A percentile compares a stretch with the other conserved stretches of the same genome.
Conservation (phyloP, 495 filamentous ascomycete species). For the Penicillium arizonense region DNA sequence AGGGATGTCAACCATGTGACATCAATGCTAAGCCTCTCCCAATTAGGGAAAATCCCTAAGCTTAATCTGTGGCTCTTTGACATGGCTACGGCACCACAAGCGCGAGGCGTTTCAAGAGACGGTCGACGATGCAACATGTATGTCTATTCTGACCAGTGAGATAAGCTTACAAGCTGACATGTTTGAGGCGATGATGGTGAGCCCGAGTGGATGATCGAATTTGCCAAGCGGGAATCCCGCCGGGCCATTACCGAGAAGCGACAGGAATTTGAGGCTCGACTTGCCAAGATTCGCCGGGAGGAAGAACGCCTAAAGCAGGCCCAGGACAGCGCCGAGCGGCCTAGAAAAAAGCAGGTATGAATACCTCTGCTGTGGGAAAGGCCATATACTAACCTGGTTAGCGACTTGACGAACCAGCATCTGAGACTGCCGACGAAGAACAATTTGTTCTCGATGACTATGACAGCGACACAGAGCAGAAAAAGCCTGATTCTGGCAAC, state of each 20-base stretch:
- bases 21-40: slow-evolving; percentile 8
- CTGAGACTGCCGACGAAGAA: slow-evolving; percentile 55
- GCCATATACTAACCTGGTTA: slow-evolving; percentile 10
- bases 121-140: slow-evolving; percentile 34
- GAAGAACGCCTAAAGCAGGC: slow-evolving; percentile 61
- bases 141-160: slow-evolving; percentile 6
- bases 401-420: slow-evolving; percentile 32
- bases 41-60: slow-evolving; percentile 91
- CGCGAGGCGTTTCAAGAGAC: slow-evolving; percentile 59
- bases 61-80: slow-evolving; percentile 87
- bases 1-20: background rate
- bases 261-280: slow-evolving; percentile 66
- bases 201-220: slow-evolving; percentile 86
- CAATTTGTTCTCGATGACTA: slow-evolving; percentile 80
- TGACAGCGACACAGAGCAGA: slow-evolving; percentile 59
- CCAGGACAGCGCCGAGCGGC: slow-evolving; percentile 43
- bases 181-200: slow-evolving; percentile 61
- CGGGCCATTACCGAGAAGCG: slow-evolving; percentile 63
- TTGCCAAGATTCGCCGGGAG: slow-evolving; percentile 65
- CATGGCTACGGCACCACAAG: slow-evolving; percentile 90
- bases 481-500: slow-evolving; percentile 16
- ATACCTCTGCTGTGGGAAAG: background rate
- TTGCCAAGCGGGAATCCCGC: slow-evolving; percentile 63
- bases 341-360: slow-evolving; percentile 51
- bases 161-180: slow-evolving; percentile 9